Percentiles rank a stretch among this genome's conserved stretches.
These are phyloP conservation scores for Helianthus tuberosus DNA, from an alignment of 129 eudicot species.

Conservation along the genomic window DNA sequence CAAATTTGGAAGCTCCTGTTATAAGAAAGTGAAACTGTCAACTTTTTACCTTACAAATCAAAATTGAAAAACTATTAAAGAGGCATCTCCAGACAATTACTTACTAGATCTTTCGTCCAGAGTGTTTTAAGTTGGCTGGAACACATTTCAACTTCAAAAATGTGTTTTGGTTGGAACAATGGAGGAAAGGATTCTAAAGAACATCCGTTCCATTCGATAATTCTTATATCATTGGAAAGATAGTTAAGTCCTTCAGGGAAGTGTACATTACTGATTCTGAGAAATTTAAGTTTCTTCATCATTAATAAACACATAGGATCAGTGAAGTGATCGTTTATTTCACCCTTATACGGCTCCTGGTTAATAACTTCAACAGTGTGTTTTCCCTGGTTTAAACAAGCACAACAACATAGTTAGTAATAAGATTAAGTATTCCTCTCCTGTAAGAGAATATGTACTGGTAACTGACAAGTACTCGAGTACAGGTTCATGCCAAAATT, in stretches of 20 bases:
- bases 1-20: slow-evolving; percentile 28
- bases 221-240: slow-evolving; percentile 26
- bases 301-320: slow-evolving; percentile 22
- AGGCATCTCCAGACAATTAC: neutral
- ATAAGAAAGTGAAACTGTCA: neutral
- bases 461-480: neutral
- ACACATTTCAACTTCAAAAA: slow-evolving; percentile 26
- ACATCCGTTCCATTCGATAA: slow-evolving; percentile 24
- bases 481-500: too few relatives aligned
- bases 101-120: slow-evolving; percentile 17
- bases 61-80: neutral
- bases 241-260: slow-evolving; percentile 8
- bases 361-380: slow-evolving; percentile 22
- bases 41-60: neutral
- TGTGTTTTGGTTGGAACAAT: slow-evolving; percentile 22
- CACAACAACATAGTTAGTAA: neutral
- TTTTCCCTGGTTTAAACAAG: slow-evolving; percentile 18
- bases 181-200: slow-evolving; percentile 18
- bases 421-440: neutral
- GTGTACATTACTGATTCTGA: slow-evolving; percentile 17
- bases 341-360: slow-evolving; percentile 12
- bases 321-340: neutral
- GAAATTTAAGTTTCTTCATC: slow-evolving; percentile 20
- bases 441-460: neutral
- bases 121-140: slow-evolving; percentile 24